A percentile compares a stretch with the other conserved stretches of the same genome.
Evolutionary conservation across 495 filamentous ascomycete species (phyloP).

Genomic region (Astrocystis sublimbata): DNA sequence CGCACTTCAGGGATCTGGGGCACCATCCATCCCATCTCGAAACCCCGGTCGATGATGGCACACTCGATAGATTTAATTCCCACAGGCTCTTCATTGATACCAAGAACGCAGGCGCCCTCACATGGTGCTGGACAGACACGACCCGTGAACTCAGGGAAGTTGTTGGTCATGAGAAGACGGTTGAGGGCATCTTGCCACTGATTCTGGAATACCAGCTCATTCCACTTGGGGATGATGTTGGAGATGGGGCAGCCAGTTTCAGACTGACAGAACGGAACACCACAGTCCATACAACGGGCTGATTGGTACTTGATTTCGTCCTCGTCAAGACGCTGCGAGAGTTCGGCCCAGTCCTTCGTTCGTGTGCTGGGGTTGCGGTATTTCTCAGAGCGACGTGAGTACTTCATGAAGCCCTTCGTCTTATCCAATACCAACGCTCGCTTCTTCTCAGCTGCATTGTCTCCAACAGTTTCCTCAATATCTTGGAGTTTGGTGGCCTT

Average conservation of each 20-base stretch:
- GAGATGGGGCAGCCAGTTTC: constrained; percentile 97
- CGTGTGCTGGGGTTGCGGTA: constrained; percentile 87
- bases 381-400: constrained; percentile 90
- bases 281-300: constrained; percentile 99
- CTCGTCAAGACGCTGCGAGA: constrained; percentile 85
- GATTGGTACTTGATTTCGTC: constrained; percentile 99
- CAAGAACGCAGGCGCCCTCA: constrained; percentile 95
- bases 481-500: constrained; percentile 86
- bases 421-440: constrained; percentile 93
- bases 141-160: constrained; percentile 99
- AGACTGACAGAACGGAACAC: constrained; percentile 98
- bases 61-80: constrained; percentile 99
- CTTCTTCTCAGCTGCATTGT: constrained; percentile 86
- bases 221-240: constrained; percentile 99
- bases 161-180: constrained; percentile 96
- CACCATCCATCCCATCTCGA: constrained; percentile 99
- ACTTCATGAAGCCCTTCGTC: constrained; percentile 99
- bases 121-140: constrained; percentile 98
- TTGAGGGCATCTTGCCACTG: constrained; percentile 97
- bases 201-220: constrained; percentile 86
- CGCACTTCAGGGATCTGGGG: constrained; percentile 77
- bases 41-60: constrained; percentile 98
- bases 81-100: constrained; percentile 97
- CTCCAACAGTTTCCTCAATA: constrained; percentile 90
- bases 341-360: constrained; percentile 92